Evolutionary conservation across 768 basidiomycete genomes (phyloP), one percentile per base, ranked within the genome.

Genomic region (Mycena pura): DNA sequence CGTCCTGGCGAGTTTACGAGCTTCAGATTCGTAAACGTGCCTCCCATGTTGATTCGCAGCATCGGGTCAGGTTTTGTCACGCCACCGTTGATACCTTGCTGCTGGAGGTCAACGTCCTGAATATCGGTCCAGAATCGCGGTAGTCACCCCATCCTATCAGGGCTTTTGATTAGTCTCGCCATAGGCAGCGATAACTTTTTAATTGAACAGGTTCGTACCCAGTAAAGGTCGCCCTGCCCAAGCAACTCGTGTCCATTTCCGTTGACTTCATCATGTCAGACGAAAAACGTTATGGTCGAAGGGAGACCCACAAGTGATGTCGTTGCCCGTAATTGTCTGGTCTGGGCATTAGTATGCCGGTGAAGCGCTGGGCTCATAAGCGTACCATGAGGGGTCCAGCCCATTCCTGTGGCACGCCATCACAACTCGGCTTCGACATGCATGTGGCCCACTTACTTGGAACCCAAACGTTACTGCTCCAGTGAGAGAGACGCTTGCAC

Each of bases 1-100:
- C 67, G 64, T 14, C 49, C 62, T 1, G 64, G 64, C 6, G 64
- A 68, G 41, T 68, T 66, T 14, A 49, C 29, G 6, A 65, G 21
- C 32, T 63, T 61, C 32, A 68, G n/a, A 27, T 66, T 66, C 6
- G 60, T 52, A 29, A 68, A 68, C 8, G 47, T 54, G 9, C 67
- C 67, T n/a, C 67, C 67, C 47, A 62, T 63, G 52, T 68, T 66
- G 57, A 68, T 64, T 11, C 62, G 61, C n/a, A 68, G 51, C 65
- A 68, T 66, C 3, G 67, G 67, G 19, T 60, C 67, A 5, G 44
- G 53, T 27, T 61, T 61, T 1, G 47, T 55, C 5, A 63, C 67
- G 1, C 67, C 67, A 8, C 67, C 67, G 46, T 60, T 66, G n/a
- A 44, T 47, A 4, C 67, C 67, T 63, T 63, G 57, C 60, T 61